These are phyloP conservation scores for Zizania latifolia DNA, from an alignment of 176 grass and related monocot species.

Conservation along the genomic window DNA sequence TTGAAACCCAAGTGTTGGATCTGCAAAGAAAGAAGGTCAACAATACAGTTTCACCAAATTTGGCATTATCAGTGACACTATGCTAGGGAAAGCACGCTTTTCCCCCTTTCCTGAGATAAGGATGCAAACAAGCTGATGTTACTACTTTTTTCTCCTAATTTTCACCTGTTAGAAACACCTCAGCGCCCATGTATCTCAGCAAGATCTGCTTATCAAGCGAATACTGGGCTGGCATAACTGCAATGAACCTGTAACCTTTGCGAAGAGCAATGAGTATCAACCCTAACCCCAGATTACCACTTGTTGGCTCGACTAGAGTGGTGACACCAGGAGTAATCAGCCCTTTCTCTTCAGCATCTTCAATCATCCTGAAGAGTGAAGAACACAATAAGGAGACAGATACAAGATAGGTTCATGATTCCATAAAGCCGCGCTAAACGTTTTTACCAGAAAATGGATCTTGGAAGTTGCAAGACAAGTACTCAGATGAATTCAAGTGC, in stretches of 20 bases:
- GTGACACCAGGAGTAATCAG: too few relatives aligned
- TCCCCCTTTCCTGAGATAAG: neutral
- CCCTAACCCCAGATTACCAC: slow-evolving; percentile 53
- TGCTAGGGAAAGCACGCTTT: neutral
- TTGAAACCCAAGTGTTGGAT: slow-evolving; percentile 50
- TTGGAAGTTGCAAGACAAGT: neutral
- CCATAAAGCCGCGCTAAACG: neutral
- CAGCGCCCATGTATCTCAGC: too few relatives aligned
- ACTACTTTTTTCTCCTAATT: neutral
- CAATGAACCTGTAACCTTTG: too few relatives aligned
- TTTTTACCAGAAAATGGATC: neutral
- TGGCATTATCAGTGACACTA: neutral
- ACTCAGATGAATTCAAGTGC: neutral
- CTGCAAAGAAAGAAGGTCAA: slow-evolving; percentile 22
- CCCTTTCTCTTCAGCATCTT: too few relatives aligned
- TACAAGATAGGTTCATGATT: neutral
- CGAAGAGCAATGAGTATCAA: too few relatives aligned
- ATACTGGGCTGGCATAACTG: too few relatives aligned
- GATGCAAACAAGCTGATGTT: neutral
- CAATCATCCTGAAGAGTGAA: neutral
- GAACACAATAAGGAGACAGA: neutral
- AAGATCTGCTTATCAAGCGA: too few relatives aligned
- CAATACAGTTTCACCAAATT: neutral
- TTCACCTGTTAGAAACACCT: too few relatives aligned
- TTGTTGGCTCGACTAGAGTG: too few relatives aligned